phyloP scores from a whole-genome alignment of 2,329 filamentous ascomycete species.

The Acrodontium crateriforme region DNA sequence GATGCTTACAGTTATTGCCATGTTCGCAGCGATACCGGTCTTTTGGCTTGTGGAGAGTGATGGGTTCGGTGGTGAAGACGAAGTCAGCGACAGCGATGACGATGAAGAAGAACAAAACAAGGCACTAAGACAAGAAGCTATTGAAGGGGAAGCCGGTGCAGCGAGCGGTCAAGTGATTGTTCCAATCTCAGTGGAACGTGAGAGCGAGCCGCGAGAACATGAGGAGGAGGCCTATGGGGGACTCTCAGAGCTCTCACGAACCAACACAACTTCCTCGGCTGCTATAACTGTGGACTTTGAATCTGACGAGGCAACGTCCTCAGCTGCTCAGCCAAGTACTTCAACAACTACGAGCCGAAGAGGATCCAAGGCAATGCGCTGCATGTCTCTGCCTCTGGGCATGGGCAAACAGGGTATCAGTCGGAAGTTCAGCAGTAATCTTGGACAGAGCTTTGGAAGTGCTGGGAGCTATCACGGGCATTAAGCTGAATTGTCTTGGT shows the following conservation, averaged over 20 bases:
- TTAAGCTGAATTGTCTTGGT: too few relatives aligned
- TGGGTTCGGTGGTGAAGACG: constrained; percentile 40
- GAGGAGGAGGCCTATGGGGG: constrained; percentile 28
- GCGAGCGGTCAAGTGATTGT: constrained; percentile 9
- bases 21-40: constrained; percentile 55
- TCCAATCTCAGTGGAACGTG: constrained; percentile 2
- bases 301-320: constrained; percentile 8
- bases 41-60: constrained; percentile 63
- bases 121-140: constrained; percentile 5
- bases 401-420: constrained; percentile 31
- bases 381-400: constrained; percentile 31
- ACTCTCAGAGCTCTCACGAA: constrained; percentile 22
- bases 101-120: constrained; percentile 21
- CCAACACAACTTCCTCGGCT: constrained; percentile 16
- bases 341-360: constrained; percentile 10
- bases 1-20: constrained; percentile 51
- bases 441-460: constrained; percentile 26
- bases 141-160: constrained; percentile 13
- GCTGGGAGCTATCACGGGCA: constrained; percentile 10
- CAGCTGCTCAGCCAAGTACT: constrained; percentile 5
- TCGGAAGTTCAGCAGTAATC: constrained; percentile 31
- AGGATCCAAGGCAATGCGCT: constrained; percentile 22
- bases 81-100: constrained; percentile 24
- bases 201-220: constrained; percentile 5
- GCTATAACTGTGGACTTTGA: constrained; percentile 12